Evolutionary conservation across 2,329 filamentous ascomycete genomes (phyloP).

Genomic region (Verticillium tricorpus): DNA sequence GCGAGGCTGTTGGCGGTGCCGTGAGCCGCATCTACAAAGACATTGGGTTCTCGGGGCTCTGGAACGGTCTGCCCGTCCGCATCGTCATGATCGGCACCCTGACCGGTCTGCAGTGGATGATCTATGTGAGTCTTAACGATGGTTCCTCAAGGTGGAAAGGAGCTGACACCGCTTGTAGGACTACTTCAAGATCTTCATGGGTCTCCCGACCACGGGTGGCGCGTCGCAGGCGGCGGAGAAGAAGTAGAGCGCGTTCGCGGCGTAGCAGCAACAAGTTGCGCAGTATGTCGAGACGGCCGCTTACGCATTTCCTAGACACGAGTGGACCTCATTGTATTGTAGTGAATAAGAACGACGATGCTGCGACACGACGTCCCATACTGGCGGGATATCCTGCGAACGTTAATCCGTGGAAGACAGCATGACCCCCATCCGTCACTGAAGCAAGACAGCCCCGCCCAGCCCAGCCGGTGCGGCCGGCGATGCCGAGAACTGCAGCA

Average conservation of each 20-base stretch:
- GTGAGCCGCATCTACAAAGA: constrained; percentile 77
- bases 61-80: constrained; percentile 80
- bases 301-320: not conserved
- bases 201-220: constrained; percentile 77
- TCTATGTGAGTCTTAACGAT: constrained; percentile 56
- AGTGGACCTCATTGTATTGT: not conserved
- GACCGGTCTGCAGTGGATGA: constrained; percentile 90
- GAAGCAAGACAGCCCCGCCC: not conserved
- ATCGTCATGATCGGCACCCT: constrained; percentile 87
- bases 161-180: constrained; percentile 42
- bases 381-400: not conserved
- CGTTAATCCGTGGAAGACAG: not conserved
- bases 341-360: not conserved
- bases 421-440: not conserved
- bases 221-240: constrained; percentile 48
- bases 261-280: not conserved
- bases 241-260: constrained; percentile 24
- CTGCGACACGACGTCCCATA: not conserved
- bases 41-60: constrained; percentile 82
- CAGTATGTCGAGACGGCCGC: too few relatives aligned
- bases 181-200: constrained; percentile 88
- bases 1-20: constrained; percentile 75
- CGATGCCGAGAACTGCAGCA: not conserved
- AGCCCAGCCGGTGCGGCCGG: not conserved
- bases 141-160: constrained; percentile 7